These are phyloP conservation scores for Kodamaea fungicola DNA, from an alignment of 1,139 yeast genomes.

Conservation along the genomic window DNA sequence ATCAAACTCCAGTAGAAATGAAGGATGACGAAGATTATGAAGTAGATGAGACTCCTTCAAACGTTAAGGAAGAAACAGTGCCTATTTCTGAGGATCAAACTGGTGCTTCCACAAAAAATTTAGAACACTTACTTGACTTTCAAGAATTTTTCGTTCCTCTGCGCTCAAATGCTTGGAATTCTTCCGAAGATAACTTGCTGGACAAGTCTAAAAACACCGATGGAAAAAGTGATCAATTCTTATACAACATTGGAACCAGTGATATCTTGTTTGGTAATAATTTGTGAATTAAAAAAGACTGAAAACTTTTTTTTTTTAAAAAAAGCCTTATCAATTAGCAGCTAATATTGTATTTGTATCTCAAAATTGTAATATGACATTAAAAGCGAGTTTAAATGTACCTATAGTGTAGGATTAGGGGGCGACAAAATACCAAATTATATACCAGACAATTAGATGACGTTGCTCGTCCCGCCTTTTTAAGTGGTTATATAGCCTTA, in stretches of 20 bases:
- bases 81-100: neutral
- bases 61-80: neutral
- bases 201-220: slow-evolving; percentile 10
- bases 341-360: neutral
- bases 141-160: slow-evolving; percentile 20
- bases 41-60: neutral
- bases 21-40: neutral
- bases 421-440: too few species aligned
- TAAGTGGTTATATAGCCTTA: too few species aligned
- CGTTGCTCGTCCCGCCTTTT: too few species aligned
- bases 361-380: too few species aligned
- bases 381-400: too few species aligned
- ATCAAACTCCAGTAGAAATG: neutral
- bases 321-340: neutral
- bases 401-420: too few species aligned
- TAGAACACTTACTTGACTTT: slow-evolving; percentile 17
- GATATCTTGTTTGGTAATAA: slow-evolving; percentile 20
- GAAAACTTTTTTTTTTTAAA: neutral
- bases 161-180: slow-evolving; percentile 4
- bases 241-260: slow-evolving; percentile 20
- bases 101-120: slow-evolving; percentile 4
- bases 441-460: too few species aligned
- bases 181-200: slow-evolving; percentile 11
- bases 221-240: slow-evolving; percentile 16
- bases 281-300: slow-evolving; percentile 6